A percentile compares a stretch with the other conserved stretches of the same genome.
Evolutionary conservation across 2,329 filamentous ascomycete species (phyloP).

Genomic region (Biscogniauxia sp.): DNA sequence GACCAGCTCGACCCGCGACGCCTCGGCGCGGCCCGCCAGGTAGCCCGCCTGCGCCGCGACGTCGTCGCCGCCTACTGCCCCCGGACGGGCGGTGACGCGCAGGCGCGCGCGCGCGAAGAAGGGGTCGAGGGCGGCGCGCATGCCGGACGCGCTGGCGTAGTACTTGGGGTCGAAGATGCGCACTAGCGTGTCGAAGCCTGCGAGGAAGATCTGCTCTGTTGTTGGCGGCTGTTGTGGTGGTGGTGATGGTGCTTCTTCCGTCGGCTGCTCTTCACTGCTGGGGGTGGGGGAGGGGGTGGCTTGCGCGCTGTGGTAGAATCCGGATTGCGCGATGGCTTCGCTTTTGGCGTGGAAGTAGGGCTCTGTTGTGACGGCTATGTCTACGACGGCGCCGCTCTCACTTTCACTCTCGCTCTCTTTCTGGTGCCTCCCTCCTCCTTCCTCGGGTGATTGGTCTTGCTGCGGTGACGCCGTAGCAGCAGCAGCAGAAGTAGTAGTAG

Average conservation of each 20-base stretch:
- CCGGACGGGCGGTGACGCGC: constrained; percentile 61
- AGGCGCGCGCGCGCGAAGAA: constrained; percentile 64
- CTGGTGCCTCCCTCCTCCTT: background rate
- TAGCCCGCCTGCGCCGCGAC: constrained; percentile 54
- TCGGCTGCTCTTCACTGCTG: constrained; percentile 2
- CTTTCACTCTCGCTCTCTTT: background rate
- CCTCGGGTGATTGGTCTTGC: background rate
- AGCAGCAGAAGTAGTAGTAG: background rate
- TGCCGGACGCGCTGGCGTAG: constrained; percentile 52
- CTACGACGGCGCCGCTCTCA: constrained; percentile 38
- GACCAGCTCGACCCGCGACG: constrained; percentile 62
- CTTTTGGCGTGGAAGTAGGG: constrained; percentile 77
- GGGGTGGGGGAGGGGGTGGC: background rate
- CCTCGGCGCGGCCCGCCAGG: constrained; percentile 38
- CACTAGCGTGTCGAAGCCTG: constrained; percentile 74
- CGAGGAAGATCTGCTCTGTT: constrained; percentile 63
- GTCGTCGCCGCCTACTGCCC: constrained; percentile 51
- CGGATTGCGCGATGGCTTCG: constrained; percentile 48
- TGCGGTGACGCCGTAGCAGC: too few species aligned
- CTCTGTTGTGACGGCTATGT: constrained; percentile 68
- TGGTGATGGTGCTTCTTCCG: background rate
- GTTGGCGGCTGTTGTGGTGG: too few species aligned
- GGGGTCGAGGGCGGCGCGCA: constrained; percentile 55
- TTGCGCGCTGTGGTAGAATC: constrained; percentile 39
- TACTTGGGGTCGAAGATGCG: constrained; percentile 73